Evolutionary conservation across 129 eudicot genomes (phyloP).

Genomic region (Heracleum sosnowskyi): DNA sequence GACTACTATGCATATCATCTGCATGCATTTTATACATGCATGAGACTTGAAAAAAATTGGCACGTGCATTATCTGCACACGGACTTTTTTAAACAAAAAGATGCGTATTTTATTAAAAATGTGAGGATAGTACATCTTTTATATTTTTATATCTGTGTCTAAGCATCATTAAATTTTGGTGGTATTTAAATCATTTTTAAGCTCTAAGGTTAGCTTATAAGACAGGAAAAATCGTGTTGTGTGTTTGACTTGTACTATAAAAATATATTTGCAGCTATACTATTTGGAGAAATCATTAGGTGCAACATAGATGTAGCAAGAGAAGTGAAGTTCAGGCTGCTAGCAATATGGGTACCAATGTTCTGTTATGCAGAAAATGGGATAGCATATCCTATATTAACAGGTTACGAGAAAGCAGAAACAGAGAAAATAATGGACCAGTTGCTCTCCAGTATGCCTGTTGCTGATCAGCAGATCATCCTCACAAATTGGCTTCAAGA

Average conservation of each 20-base stretch:
- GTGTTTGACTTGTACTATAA: background rate
- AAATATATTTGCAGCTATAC: conserved; percentile 8
- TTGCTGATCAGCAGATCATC: conserved; percentile 27
- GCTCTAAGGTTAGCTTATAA: background rate
- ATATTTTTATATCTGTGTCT: background rate
- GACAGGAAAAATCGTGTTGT: background rate
- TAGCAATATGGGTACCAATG: conserved; percentile 29
- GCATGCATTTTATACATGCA: background rate
- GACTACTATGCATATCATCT: too few relatives aligned
- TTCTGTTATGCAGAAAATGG: conserved; percentile 29
- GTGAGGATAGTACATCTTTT: background rate
- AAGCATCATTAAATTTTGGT: background rate
- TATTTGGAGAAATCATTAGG: conserved; percentile 18
- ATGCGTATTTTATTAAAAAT: background rate
- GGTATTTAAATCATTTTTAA: background rate
- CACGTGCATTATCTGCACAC: background rate
- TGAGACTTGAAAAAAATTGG: background rate
- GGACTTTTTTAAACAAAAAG: background rate
- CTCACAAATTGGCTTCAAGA: conserved; percentile 37
- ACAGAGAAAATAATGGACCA: conserved; percentile 26
- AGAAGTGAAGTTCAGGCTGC: conserved; percentile 27
- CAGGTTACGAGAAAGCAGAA: conserved; percentile 28
- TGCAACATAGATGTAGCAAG: conserved; percentile 7
- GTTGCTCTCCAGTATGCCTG: conserved; percentile 22
- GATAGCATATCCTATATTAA: conserved; percentile 18